Evolutionary conservation across 108 stramenopile species (phyloP), one percentile per base, ranked within the genome.

Genomic region (Pseudonitzschia pungens): DNA sequence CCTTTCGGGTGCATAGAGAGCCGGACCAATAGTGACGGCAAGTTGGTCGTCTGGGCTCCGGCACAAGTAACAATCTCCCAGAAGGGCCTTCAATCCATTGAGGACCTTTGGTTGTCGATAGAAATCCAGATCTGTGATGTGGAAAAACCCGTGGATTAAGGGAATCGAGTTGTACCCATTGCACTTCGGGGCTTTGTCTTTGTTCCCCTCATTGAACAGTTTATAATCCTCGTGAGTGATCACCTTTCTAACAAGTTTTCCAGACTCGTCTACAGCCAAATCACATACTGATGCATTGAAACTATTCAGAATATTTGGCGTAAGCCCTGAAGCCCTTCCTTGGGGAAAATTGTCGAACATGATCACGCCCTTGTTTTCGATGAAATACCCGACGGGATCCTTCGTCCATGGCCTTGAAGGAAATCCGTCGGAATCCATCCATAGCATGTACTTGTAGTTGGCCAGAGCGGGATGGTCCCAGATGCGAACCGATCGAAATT

Each of bases 361-460:
- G 21, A 82, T 27, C 11, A 74, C 69, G 27, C 73, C 53, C 43
- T 78, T 62, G 73, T 82, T 77, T 44, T 82, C 54, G 28, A 82
- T 54, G 58, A 77, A 56, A 28, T 52, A 26, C 28, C 29, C 48
- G 8, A 82, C 48, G 14, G 81, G 81, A 81, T 86, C 85, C 9
- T 53, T 44, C 29, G 45, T 27, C 76, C 78, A 83, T 45, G 50
- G 50, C 52, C 59, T 67, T 8, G 82, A 80, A 16, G 76, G 18
- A 43, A 82, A 74, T n/a, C 69, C 82, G 80, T 86, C 85, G 2
- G 78, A 71, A 60, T 86, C 85, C 29, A 81, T 32, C 85, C 85
- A 86, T 21, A 79, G 26, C 83, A 83, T 81, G 57, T 67, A 78
- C 62, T 71, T 69, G 57, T 84, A 84, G 21, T 77, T 71, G 16